phyloP scores from a whole-genome alignment of 257 asterid species.

The Solanum gandarillasii region DNA sequence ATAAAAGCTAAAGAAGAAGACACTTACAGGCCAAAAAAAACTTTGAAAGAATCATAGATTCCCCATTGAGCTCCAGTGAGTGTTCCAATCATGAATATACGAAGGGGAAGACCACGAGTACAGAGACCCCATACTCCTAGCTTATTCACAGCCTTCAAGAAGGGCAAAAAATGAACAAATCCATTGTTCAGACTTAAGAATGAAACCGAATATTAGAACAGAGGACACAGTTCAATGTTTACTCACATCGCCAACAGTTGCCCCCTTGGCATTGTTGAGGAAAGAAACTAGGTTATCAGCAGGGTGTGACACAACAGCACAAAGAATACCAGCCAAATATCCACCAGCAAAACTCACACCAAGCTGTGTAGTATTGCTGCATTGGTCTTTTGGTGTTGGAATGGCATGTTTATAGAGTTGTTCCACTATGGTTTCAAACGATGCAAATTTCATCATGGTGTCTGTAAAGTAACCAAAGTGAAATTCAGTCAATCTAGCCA shows the following conservation, averaged over 20 bases:
- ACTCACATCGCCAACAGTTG: slow-evolving; percentile 34
- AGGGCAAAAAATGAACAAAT: not conserved
- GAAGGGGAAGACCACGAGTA: slow-evolving; percentile 54
- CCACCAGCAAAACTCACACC: slow-evolving; percentile 68
- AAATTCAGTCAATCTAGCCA: not conserved
- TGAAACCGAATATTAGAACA: not conserved
- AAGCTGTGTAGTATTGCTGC: slow-evolving; percentile 56
- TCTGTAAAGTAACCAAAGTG: slow-evolving; percentile 24
- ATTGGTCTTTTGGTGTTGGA: slow-evolving; percentile 66
- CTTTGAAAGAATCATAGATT: slow-evolving; percentile 73
- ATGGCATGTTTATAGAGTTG: slow-evolving; percentile 53
- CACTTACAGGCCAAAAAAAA: slow-evolving; percentile 66
- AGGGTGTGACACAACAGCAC: slow-evolving; percentile 13
- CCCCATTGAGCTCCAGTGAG: slow-evolving; percentile 86
- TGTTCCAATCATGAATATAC: slow-evolving; percentile 40
- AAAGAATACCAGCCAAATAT: slow-evolving; percentile 13
- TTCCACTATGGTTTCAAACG: slow-evolving; percentile 71
- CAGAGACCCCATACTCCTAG: slow-evolving; percentile 21
- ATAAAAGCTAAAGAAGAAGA: not conserved
- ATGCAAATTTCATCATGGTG: slow-evolving; percentile 89
- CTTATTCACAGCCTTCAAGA: slow-evolving; percentile 25
- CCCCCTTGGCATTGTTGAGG: slow-evolving; percentile 15
- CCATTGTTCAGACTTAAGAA: not conserved
- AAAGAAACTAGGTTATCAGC: slow-evolving; percentile 12
- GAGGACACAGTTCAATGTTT: not conserved